Conservation (phyloP, 2,329 filamentous ascomycete species). For the Penicillium italicum region DNA sequence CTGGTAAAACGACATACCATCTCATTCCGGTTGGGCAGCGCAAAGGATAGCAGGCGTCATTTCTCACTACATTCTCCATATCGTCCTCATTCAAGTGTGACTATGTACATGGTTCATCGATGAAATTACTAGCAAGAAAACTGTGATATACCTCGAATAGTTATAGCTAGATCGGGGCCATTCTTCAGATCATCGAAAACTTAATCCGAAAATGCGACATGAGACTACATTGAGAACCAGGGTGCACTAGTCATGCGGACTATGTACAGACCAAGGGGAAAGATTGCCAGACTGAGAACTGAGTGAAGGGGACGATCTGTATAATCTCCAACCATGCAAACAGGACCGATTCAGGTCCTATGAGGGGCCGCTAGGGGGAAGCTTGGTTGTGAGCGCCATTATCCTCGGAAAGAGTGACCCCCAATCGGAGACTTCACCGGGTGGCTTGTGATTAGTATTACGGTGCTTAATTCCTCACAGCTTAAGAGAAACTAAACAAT, state of each 20-base stretch:
- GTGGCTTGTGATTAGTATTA: constrained; percentile 2
- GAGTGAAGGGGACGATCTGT: not conserved
- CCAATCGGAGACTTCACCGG: constrained; percentile 5
- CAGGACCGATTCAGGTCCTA: not conserved
- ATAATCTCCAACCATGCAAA: not conserved
- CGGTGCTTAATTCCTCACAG: constrained; percentile 13
- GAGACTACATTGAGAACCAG: not conserved
- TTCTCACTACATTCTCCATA: not conserved
- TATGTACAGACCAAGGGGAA: not conserved
- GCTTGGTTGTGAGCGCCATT: not conserved
- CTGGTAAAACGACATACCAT: not conserved
- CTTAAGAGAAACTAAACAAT: constrained; percentile 16
- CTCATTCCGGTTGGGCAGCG: not conserved
- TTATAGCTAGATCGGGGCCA: not conserved
- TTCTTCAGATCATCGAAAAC: not conserved
- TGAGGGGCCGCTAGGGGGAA: not conserved
- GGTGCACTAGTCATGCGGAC: not conserved
- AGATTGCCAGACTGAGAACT: not conserved
- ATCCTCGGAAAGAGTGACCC: not conserved
- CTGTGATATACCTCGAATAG: not conserved
- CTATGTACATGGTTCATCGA: not conserved
- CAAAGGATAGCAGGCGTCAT: not conserved
- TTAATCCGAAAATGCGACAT: not conserved
- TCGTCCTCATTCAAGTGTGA: not conserved
- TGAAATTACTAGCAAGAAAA: not conserved